phyloP scores from a whole-genome alignment of 441 rosid genomes.

The Rhodomyrtus psidioides region DNA sequence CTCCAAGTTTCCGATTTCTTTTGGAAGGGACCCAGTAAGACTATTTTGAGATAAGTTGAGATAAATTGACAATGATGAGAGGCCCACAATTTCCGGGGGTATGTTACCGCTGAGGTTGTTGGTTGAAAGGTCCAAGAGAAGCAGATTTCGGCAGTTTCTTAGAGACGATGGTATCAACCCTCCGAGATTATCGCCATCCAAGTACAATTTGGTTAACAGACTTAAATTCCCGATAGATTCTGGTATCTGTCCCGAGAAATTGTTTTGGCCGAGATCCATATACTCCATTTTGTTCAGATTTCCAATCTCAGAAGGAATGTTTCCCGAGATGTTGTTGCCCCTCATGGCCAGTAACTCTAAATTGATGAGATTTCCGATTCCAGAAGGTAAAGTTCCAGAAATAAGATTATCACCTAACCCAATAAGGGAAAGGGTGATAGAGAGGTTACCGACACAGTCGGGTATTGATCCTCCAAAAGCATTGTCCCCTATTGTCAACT shows the following conservation, averaged over 20 bases:
- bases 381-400: not conserved
- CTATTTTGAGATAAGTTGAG: not conserved
- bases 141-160: not conserved
- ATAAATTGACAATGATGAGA: not conserved
- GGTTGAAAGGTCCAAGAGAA: not conserved
- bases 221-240: not conserved
- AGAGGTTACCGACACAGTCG: not conserved
- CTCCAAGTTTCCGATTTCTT: not conserved
- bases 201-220: not conserved
- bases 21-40: not conserved
- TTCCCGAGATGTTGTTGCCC: not conserved
- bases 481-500: accelerated
- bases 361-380: not conserved
- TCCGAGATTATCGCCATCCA: accelerated
- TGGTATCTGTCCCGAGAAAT: accelerated
- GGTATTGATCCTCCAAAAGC: not conserved
- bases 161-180: not conserved
- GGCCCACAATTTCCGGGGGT: not conserved
- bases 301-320: not conserved
- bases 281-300: not conserved
- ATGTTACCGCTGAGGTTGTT: accelerated
- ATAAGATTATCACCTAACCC: not conserved
- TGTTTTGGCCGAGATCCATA: not conserved
- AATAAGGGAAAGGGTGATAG: accelerated
- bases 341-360: accelerated